phyloP scores from a whole-genome alignment of 345 rosid genomes.

The Salix purpurea region DNA sequence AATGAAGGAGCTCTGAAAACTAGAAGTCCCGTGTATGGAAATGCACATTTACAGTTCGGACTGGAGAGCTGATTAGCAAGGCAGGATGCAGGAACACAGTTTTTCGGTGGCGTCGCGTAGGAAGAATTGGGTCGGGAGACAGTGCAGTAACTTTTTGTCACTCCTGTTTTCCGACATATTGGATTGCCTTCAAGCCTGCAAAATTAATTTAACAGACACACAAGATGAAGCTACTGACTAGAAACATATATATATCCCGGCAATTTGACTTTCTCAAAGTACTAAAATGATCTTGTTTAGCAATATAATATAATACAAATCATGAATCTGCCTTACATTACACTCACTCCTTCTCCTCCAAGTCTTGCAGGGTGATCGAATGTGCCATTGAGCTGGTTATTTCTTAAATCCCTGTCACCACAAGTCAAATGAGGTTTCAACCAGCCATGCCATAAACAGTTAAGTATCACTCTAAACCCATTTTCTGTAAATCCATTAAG shows the following conservation, averaged over 20 bases:
- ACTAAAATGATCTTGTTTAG: neutral
- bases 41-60: slow-evolving; percentile 58
- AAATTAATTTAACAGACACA: slow-evolving; percentile 4
- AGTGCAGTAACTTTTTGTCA: slow-evolving; percentile 36
- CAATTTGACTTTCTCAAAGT: neutral
- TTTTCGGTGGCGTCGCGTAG: slow-evolving; percentile 38
- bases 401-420: slow-evolving; percentile 41
- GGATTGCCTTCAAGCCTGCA: slow-evolving; percentile 71
- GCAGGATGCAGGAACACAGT: slow-evolving; percentile 44
- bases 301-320: neutral
- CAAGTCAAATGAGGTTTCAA: neutral
- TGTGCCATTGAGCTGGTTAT: slow-evolving; percentile 42
- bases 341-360: slow-evolving; percentile 3
- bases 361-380: too few species aligned
- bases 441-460: neutral
- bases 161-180: slow-evolving; percentile 45
- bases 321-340: slow-evolving; percentile 45
- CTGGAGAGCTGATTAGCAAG: slow-evolving; percentile 36
- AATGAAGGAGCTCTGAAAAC: slow-evolving; percentile 60
- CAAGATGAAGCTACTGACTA: neutral
- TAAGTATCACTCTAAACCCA: neutral
- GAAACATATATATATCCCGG: neutral
- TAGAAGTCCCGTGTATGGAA: slow-evolving; percentile 62
- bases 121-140: slow-evolving; percentile 17
- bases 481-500: neutral